Conservation (phyloP, 305 asterid genomes). For the Fraxinus paxiana region DNA sequence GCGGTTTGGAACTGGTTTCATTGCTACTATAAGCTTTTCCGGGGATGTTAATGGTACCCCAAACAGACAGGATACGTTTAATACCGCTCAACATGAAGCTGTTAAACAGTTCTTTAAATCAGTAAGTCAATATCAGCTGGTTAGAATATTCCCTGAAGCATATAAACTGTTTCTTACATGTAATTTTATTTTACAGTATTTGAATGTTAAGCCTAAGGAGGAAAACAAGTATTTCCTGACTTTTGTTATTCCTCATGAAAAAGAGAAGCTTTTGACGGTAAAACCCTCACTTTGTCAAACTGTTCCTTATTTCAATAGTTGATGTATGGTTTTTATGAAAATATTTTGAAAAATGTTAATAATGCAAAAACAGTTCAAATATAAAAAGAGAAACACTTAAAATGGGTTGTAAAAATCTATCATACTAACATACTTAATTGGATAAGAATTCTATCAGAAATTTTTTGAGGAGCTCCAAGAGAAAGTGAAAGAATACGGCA, state of each 20-base stretch:
- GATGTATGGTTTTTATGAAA: neutral
- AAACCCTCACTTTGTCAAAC: neutral
- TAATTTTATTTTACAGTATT: conserved; percentile 41
- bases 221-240: conserved; percentile 68
- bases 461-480: conserved; percentile 71
- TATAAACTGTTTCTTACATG: conserved; percentile 1
- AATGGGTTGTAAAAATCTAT: neutral
- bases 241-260: conserved; percentile 71
- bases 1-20: conserved; percentile 74
- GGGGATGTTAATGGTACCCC: conserved; percentile 38
- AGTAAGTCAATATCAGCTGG: conserved; percentile 40
- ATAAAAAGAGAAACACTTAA: neutral
- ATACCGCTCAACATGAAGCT: conserved; percentile 46
- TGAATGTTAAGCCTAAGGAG: conserved; percentile 67
- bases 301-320: neutral
- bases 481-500: conserved; percentile 54
- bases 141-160: neutral
- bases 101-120: conserved; percentile 70
- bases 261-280: conserved; percentile 81
- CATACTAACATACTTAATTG: neutral
- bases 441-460: conserved; percentile 33
- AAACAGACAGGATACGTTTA: conserved; percentile 30
- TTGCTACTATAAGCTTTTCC: conserved; percentile 67
- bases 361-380: neutral
- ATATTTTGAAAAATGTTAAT: neutral